Evolutionary conservation across 192 early-diverging fungal species (phyloP), one percentile per base, ranked within the genome.

Genomic region (Phycomyces blakesleeanus): DNA sequence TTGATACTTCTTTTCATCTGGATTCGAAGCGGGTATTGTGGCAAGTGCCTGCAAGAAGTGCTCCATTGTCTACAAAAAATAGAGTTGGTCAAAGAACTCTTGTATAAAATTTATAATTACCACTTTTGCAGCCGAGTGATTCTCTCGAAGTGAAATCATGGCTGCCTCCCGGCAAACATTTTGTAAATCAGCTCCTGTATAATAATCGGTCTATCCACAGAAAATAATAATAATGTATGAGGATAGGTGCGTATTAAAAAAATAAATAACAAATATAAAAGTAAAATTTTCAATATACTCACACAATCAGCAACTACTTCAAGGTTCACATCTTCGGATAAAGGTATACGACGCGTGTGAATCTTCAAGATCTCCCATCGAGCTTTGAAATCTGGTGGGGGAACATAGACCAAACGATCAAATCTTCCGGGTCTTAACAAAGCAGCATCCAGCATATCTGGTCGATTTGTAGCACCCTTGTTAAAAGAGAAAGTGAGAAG

Each of bases 391-490:
- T 85, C 83, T 0, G 83, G 83, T 0, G 78, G 83, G 12, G 83
- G 83, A 10, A 94, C 88, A 76, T 93, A 93, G 12, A 95, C 70
- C 9, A 92, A 66, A 29, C 80, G 75, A 67, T 96, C 93, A 67
- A 96, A 92, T 57, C 93, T 68, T 8, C 93, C 93, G 0, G 93
- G 91, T 34, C 93, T 73, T 65, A 93, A 64, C 14, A 96, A 59
- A 8, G 93, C 93, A 8, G 89, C 87, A 70, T 96, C 93, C 42
- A 96, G 75, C 81, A 90, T 78, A 63, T 92, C 92, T 5, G 93
- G 92, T 53, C 92, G 78, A 67, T 96, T 96, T 0, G 93, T 96
- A 4, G 93, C 93, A 10, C 88, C 91, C 86, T 87, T 55, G 7
- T 25, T 8, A n/a, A n/a, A n/a, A n/a, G n/a, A n/a, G n/a, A n/a